phyloP scores from a whole-genome alignment of 1,284 basidiomycete species.

The Inonotus obliquus region DNA sequence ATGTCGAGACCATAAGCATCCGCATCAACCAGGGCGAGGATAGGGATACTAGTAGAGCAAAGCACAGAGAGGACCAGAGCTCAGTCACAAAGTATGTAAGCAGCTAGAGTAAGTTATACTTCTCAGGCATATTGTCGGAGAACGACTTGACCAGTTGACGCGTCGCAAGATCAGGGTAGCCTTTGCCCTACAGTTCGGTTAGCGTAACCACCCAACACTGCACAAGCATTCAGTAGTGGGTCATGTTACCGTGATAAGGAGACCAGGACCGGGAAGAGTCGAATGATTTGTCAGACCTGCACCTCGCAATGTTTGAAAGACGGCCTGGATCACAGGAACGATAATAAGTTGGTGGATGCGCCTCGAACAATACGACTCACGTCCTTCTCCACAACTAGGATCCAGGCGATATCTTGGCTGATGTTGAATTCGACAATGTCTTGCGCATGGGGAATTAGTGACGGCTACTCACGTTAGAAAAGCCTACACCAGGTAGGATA shows the following conservation, averaged over 20 bases:
- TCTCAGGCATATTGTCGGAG: conserved; percentile 54
- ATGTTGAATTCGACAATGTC: conserved; percentile 59
- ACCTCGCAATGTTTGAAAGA: conserved; percentile 78
- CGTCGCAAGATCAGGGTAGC: conserved; percentile 89
- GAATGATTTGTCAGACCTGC: conserved; percentile 46
- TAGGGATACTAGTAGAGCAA: conserved; percentile 48
- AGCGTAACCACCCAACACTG: background rate
- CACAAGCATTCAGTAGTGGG: background rate
- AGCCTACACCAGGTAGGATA: background rate
- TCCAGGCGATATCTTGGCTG: conserved; percentile 56
- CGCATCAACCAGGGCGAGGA: conserved; percentile 80
- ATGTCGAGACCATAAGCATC: conserved; percentile 91
- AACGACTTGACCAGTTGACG: conserved; percentile 74
- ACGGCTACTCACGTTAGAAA: conserved; percentile 41
- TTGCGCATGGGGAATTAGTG: conserved; percentile 72
- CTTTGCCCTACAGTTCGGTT: conserved; percentile 69
- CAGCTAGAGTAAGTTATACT: conserved; percentile 28
- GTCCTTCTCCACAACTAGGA: conserved; percentile 90
- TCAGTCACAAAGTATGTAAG: background rate
- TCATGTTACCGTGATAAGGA: conserved; percentile 64
- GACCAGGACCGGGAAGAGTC: conserved; percentile 50
- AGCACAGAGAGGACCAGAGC: background rate
- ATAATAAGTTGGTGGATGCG: background rate
- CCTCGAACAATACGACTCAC: conserved; percentile 32
- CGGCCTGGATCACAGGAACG: conserved; percentile 50